Conservation (phyloP, 106 monocot genomes). For the Acorus gramineus region DNA sequence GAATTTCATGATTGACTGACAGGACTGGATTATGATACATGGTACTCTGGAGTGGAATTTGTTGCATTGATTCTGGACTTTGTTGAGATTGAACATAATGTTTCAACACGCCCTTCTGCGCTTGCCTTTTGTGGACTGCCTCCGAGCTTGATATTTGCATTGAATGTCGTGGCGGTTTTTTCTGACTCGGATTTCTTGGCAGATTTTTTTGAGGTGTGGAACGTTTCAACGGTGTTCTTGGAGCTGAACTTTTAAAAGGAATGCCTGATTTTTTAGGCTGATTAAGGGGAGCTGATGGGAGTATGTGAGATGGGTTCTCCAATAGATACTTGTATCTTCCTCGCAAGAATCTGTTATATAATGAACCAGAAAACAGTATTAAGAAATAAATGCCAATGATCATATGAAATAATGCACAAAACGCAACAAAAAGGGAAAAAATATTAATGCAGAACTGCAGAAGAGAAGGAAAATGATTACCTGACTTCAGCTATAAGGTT, state of each 20-base stretch:
- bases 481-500: constrained; percentile 41
- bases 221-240: too few relatives aligned
- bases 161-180: too few relatives aligned
- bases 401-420: neutral
- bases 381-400: neutral
- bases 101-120: constrained; percentile 1
- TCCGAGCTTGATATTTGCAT: too few relatives aligned
- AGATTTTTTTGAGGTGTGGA: too few relatives aligned
- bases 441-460: neutral
- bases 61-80: neutral
- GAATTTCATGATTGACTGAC: neutral
- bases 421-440: neutral
- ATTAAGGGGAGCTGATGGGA: too few relatives aligned
- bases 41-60: neutral
- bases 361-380: neutral
- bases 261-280: too few relatives aligned
- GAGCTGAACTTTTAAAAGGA: too few relatives aligned
- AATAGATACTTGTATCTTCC: constrained; percentile 37
- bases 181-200: too few relatives aligned
- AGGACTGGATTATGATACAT: neutral
- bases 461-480: constrained; percentile 7
- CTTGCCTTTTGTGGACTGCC: too few relatives aligned
- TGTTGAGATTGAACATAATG: constrained; percentile 21
- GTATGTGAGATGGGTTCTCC: constrained; percentile 7
- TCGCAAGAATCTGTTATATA: constrained; percentile 36